These are phyloP conservation scores for Ampelocalamus luodianensis DNA, from an alignment of 176 grass and related monocot species.

Conservation along the genomic window DNA sequence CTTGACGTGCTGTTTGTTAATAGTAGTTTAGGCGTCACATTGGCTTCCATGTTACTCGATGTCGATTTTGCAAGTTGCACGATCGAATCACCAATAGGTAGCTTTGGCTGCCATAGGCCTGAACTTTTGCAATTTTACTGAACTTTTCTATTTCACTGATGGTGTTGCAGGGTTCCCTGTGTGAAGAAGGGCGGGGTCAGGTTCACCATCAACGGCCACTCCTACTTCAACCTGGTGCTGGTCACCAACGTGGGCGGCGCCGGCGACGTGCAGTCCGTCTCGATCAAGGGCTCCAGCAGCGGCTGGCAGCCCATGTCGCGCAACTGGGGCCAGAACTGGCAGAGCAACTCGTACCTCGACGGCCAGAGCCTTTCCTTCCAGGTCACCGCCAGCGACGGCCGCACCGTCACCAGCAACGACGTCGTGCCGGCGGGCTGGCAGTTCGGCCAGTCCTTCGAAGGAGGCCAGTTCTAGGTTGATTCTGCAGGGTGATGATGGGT, in stretches of 20 bases:
- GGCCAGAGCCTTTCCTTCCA: slow-evolving; percentile 76
- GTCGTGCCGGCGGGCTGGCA: slow-evolving; percentile 71
- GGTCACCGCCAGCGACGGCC: slow-evolving; percentile 60
- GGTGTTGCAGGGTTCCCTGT: slow-evolving; percentile 61
- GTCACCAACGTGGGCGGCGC: slow-evolving; percentile 89
- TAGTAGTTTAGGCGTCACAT: not conserved
- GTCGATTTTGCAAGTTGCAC: not conserved
- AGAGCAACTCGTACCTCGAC: slow-evolving; percentile 83
- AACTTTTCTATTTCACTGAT: not conserved
- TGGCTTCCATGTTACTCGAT: not conserved
- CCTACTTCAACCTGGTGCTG: slow-evolving; percentile 91
- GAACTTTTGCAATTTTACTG: slow-evolving; percentile 1
- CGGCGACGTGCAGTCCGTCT: slow-evolving; percentile 68
- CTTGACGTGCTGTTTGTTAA: not conserved
- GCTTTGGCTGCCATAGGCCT: not conserved
- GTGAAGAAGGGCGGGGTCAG: slow-evolving; percentile 89
- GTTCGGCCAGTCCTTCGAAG: slow-evolving; percentile 84
- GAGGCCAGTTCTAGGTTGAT: slow-evolving; percentile 58
- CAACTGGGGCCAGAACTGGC: slow-evolving; percentile 77
- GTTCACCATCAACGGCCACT: slow-evolving; percentile 94
- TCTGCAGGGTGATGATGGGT: not conserved
- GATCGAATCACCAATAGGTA: not conserved
- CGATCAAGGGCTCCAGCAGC: slow-evolving; percentile 73
- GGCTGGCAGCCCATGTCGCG: slow-evolving; percentile 69
- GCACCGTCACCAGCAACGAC: slow-evolving; percentile 56